Conservation (phyloP, 768 basidiomycete species). For the Agrocybe praecox region DNA sequence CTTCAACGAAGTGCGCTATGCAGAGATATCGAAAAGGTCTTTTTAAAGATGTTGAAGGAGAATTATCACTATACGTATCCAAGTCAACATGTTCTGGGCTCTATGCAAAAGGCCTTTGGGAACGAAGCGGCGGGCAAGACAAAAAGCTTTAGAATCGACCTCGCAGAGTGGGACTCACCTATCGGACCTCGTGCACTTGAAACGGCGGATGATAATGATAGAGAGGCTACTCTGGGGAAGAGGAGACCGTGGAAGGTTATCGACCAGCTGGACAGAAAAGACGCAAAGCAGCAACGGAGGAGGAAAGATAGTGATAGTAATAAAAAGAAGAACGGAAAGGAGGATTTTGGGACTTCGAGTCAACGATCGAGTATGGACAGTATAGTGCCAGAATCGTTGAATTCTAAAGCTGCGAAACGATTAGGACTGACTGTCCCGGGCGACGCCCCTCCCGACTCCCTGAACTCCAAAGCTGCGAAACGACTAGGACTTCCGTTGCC, state of each 20-base stretch:
- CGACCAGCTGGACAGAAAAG: conserved; percentile 8
- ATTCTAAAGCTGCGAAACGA: conserved; percentile 6
- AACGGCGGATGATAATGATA: neutral
- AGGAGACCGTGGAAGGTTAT: conserved; percentile 5
- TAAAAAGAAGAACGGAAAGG: conserved; percentile 19
- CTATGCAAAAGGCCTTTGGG: conserved; percentile 55
- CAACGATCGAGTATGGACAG: conserved; percentile 13
- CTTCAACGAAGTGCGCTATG: conserved; percentile 38
- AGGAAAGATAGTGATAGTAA: conserved; percentile 15
- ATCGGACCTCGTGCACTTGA: conserved; percentile 15
- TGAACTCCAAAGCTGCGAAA: conserved; percentile 21
- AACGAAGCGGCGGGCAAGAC: conserved; percentile 42
- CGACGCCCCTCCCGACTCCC: conserved; percentile 22
- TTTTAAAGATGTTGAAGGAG: conserved; percentile 60
- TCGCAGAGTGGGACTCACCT: conserved; percentile 51
- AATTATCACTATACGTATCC: conserved; percentile 57
- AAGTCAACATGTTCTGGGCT: conserved; percentile 46
- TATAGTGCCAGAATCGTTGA: conserved; percentile 3
- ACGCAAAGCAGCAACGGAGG: conserved; percentile 20
- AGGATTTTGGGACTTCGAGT: conserved; percentile 9
- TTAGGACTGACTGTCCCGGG: conserved; percentile 26
- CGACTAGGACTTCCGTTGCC: conserved; percentile 7
- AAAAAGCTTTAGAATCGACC: conserved; percentile 52
- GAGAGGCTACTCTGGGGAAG: conserved; percentile 1
- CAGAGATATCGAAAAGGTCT: conserved; percentile 56